A percentile compares a stretch with the other conserved stretches of the same genome.
Conservation (phyloP, 176 grass and related monocot species). For the sorghum (Sorghum bicolor) region DNA sequence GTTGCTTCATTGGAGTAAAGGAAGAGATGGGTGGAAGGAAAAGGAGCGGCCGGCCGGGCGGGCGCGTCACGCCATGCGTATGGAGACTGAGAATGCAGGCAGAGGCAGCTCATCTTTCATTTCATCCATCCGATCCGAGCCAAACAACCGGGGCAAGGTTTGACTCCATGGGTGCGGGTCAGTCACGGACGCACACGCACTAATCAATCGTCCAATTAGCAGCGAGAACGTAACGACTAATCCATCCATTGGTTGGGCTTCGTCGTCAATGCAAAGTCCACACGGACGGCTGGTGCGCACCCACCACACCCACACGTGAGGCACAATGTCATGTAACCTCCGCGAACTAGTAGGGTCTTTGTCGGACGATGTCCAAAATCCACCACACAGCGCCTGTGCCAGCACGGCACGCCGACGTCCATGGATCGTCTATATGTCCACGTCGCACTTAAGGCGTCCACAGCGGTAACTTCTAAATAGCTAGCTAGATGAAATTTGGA, state of each 20-base stretch:
- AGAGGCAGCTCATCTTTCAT: neutral
- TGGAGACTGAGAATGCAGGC: neutral
- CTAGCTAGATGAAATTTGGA: too few species aligned
- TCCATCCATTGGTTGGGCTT: neutral
- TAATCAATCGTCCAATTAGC: neutral
- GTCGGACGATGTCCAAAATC: neutral
- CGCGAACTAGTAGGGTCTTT: too few species aligned
- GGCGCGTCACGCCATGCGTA: neutral
- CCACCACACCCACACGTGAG: neutral
- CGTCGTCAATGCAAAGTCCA: neutral
- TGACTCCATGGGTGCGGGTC: neutral
- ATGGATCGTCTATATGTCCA: neutral
- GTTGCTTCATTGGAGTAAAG: neutral
- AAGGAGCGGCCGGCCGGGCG: neutral
- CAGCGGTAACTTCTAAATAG: too few species aligned
- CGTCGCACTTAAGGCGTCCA: too few species aligned
- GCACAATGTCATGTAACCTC: neutral
- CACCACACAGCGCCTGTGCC: neutral
- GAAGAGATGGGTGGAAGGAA: neutral
- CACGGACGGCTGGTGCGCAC: neutral
- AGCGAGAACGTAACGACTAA: neutral
- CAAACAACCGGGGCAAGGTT: neutral
- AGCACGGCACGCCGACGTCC: neutral
- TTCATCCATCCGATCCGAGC: neutral
- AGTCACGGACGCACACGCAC: constrained; percentile 3